Percentiles rank a stretch among this genome's conserved stretches.
Evolutionary conservation across 2,329 filamentous ascomycete species (phyloP).

Genomic region (Didymella keratinophila): DNA sequence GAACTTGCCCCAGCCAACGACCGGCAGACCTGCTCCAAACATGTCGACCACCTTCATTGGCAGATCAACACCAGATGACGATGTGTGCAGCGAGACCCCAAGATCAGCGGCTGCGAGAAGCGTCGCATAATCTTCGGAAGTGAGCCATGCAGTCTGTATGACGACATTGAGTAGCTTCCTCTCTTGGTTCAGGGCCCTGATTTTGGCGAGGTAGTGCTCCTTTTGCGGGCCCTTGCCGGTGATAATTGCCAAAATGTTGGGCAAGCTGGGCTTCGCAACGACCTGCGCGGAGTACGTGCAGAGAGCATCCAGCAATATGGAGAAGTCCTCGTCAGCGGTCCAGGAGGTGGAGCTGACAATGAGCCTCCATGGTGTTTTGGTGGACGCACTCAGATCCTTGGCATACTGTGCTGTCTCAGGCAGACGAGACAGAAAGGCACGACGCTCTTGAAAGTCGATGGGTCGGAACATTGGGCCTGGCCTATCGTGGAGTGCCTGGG

Average conservation of each 20-base stretch:
- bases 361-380: conserved; percentile 68
- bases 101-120: conserved; percentile 87
- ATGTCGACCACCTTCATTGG: conserved; percentile 99
- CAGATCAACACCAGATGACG: conserved; percentile 91
- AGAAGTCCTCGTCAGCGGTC: conserved; percentile 97
- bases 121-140: conserved; percentile 80
- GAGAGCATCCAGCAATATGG: conserved; percentile 82
- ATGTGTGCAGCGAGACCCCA: conserved; percentile 90
- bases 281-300: conserved; percentile 71
- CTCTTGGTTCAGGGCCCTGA: conserved; percentile 66
- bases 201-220: conserved; percentile 72
- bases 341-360: conserved; percentile 95
- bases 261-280: conserved; percentile 59
- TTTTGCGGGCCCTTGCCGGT: conserved; percentile 93
- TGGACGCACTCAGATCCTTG: conserved; percentile 57
- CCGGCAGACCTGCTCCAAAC: conserved; percentile 93
- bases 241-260: conserved; percentile 83
- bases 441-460: conserved; percentile 54
- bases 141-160: conserved; percentile 85
- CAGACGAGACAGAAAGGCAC: conserved; percentile 69
- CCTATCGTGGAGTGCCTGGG: conserved; percentile 72
- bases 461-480: conserved; percentile 85
- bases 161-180: conserved; percentile 73
- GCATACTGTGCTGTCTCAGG: conserved; percentile 70
- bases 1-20: conserved; percentile 85